phyloP scores from a whole-genome alignment of 176 grass and related monocot genomes.

The Typha latifolia region DNA sequence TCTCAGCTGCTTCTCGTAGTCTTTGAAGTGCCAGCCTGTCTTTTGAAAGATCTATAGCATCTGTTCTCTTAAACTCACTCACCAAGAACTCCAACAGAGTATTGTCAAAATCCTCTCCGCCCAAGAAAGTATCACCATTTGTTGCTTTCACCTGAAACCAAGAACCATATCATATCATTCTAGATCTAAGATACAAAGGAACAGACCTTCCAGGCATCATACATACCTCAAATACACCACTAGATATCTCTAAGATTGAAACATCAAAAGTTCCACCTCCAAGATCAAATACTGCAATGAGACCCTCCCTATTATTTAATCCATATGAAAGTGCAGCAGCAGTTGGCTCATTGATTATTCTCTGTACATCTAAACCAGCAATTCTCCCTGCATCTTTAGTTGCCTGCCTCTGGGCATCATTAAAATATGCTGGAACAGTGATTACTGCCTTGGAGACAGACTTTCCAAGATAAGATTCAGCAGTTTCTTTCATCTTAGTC shows the following conservation, averaged over 20 bases:
- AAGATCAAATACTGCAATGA: constrained; percentile 17
- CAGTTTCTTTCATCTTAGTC: constrained; percentile 23
- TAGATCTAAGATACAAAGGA: neutral
- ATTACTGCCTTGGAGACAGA: constrained; percentile 16
- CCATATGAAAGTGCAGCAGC: constrained; percentile 16
- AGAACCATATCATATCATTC: neutral
- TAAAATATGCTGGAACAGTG: constrained; percentile 18
- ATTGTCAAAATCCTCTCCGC: constrained; percentile 9
- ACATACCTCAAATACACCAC: constrained; percentile 20
- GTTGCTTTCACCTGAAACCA: constrained; percentile 7
- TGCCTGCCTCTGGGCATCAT: constrained; percentile 17
- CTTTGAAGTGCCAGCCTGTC: constrained; percentile 10
- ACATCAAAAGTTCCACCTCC: constrained; percentile 20
- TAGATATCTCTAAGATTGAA: constrained; percentile 17
- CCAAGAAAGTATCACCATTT: constrained; percentile 16
- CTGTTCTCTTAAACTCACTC: constrained; percentile 12
- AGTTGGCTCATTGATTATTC: constrained; percentile 19
- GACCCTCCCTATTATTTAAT: constrained; percentile 4
- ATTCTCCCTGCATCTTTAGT: constrained; percentile 20
- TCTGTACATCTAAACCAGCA: constrained; percentile 11
- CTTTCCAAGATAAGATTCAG: constrained; percentile 17
- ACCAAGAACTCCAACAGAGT: constrained; percentile 10
- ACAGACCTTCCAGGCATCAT: neutral
- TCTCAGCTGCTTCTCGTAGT: constrained; percentile 10
- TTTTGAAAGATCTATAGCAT: constrained; percentile 12